A percentile compares a stretch with the other conserved stretches of the same genome.
Evolutionary conservation across 345 rosid species (phyloP).

Genomic region (Lepidium sativum): DNA sequence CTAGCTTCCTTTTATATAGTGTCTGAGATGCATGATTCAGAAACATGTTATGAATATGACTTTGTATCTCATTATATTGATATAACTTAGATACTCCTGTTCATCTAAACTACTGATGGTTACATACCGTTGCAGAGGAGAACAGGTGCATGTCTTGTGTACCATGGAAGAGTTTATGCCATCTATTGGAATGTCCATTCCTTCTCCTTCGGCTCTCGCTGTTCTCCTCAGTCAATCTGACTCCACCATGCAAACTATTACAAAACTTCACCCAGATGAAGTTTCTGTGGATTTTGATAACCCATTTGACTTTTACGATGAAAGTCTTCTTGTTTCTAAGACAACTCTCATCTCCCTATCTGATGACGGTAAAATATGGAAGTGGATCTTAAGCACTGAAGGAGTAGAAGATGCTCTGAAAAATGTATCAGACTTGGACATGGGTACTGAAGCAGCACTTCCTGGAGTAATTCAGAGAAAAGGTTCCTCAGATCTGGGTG

Average conservation of each 20-base stretch:
- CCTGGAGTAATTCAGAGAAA: slow-evolving; percentile 15
- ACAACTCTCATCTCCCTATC: slow-evolving; percentile 74
- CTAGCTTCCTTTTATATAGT: not conserved
- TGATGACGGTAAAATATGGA: slow-evolving; percentile 94
- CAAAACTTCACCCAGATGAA: slow-evolving; percentile 53
- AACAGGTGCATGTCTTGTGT: slow-evolving; percentile 79
- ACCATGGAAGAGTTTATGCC: slow-evolving; percentile 86
- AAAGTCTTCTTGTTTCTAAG: slow-evolving; percentile 59
- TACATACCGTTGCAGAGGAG: slow-evolving; percentile 54
- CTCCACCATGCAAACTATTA: slow-evolving; percentile 71
- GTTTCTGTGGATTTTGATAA: slow-evolving; percentile 56
- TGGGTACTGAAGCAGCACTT: slow-evolving; percentile 24
- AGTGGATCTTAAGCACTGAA: slow-evolving; percentile 84
- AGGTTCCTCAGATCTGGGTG: slow-evolving; percentile 26
- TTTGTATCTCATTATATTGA: slow-evolving; percentile 16
- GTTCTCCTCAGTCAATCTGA: slow-evolving; percentile 59
- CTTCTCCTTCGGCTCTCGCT: slow-evolving; percentile 68
- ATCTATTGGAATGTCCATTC: slow-evolving; percentile 68
- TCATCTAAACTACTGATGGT: slow-evolving; percentile 20
- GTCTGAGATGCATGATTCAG: not conserved
- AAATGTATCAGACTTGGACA: slow-evolving; percentile 24
- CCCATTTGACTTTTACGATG: slow-evolving; percentile 81
- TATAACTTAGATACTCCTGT: slow-evolving; percentile 7
- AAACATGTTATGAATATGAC: slow-evolving; percentile 2
- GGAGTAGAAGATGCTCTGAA: slow-evolving; percentile 47